Evolutionary conservation across 129 eudicot genomes (phyloP), one percentile per base, ranked within the genome.

Genomic region (Mikania micrantha): DNA sequence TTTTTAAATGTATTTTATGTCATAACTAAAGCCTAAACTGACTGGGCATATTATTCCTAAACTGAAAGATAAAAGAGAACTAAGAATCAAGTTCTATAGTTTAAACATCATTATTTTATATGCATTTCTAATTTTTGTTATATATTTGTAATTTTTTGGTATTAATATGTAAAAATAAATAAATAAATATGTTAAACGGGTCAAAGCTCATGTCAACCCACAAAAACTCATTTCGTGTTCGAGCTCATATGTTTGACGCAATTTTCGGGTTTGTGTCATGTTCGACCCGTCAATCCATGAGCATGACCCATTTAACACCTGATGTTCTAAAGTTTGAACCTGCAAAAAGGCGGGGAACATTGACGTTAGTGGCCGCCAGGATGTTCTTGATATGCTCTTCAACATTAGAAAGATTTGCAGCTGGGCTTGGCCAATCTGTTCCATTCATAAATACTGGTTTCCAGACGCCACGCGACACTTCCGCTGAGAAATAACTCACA

Each of bases 381-480:
- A 94, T 85, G 72, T 85, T 87, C 85, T 90, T 90, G 39, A 94
- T 89, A 72, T 89, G 99, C 76, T 85, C 94, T 76, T 94, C 97
- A 73, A 94, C 97, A 11, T 77, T 72, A 12, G 92, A 81, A 60
- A 94, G 87, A 73, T 94, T 94, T 56, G 99, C 97, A 70, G 95
- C 95, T 20, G 99, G 99, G 71, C 99, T 94, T 27, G 99, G 99
- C 99, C 99, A 94, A 69, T 94, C 99, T 5, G 95, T 82, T 66
- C 99, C 99, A 61, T 94, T 94, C 99, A 94, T 94, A 67, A 69
- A 83, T 32, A 82, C 97, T 19, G 88, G 85, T 74, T 90, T 94
- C 99, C 99, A 94, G 13, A 94, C 90, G 39, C 99, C 99, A 58
- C 99, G 91, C 58, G 97, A 86, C 67, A 94, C 99, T 83, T 94